phyloP scores from a whole-genome alignment of 257 asterid genomes.

The Ajuga chamaepitys region DNA sequence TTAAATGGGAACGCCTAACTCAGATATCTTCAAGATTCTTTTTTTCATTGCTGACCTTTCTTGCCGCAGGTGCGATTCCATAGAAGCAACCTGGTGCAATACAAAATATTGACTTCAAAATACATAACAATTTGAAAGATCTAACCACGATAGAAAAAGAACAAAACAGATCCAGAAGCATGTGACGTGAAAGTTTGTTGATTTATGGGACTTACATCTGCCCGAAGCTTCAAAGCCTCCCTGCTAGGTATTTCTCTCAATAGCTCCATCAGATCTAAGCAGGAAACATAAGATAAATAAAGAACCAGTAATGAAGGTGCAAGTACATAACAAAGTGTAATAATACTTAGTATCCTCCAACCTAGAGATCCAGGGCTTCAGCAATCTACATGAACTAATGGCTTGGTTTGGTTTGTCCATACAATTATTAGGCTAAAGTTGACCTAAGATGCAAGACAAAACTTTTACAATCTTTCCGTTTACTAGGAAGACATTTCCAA shows the following conservation, averaged over 20 bases:
- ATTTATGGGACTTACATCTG: conserved; percentile 52
- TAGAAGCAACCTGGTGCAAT: conserved; percentile 71
- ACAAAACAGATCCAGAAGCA: not conserved
- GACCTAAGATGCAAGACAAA: not conserved
- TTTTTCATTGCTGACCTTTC: conserved; percentile 60
- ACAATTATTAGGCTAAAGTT: not conserved
- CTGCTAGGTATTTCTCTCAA: conserved; percentile 89
- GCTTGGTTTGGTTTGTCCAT: not conserved
- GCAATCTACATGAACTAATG: not conserved
- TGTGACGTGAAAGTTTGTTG: not conserved
- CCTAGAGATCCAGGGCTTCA: not conserved
- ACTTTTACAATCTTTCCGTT: not conserved
- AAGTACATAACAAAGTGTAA: not conserved
- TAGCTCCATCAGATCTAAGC: conserved; percentile 69
- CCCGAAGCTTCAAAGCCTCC: conserved; percentile 82
- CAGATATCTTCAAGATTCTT: conserved; percentile 63
- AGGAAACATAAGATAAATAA: conserved; percentile 3
- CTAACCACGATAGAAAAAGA: not conserved
- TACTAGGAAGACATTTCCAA: not conserved
- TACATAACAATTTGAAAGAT: not conserved
- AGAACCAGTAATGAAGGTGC: not conserved
- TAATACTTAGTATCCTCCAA: not conserved
- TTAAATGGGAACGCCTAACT: conserved; percentile 74
- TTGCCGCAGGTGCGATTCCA: conserved; percentile 74
- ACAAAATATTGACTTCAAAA: not conserved